Conservation (phyloP, 495 filamentous ascomycete species). For the Penicillium flavigenum region DNA sequence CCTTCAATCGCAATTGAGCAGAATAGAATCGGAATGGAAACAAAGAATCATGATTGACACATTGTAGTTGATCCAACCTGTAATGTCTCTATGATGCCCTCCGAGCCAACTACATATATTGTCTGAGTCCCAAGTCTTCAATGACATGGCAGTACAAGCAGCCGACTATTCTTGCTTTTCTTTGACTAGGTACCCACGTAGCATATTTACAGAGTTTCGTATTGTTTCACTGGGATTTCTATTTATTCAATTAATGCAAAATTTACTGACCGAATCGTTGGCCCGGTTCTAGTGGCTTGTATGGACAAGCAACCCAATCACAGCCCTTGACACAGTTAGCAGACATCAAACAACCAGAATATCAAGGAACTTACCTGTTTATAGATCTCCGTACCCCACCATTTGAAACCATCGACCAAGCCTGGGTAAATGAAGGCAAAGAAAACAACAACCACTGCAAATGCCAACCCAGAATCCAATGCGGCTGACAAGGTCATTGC, state of each 20-base stretch:
- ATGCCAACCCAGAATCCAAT: constrained; percentile 76
- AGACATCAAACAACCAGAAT: not conserved
- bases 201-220: not conserved
- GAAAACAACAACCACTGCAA: constrained; percentile 77
- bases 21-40: too few relatives aligned
- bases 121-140: not conserved
- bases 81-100: not conserved
- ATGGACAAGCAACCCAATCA: constrained; percentile 34
- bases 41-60: too few relatives aligned
- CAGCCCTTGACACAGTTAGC: constrained; percentile 20
- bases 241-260: not conserved
- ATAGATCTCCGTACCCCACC: constrained; percentile 35
- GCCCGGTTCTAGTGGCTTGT: constrained; percentile 25
- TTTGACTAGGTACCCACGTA: not conserved
- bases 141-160: not conserved
- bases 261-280: constrained; percentile 25
- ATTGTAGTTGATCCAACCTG: not conserved
- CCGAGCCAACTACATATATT: not conserved
- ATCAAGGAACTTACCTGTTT: constrained; percentile 20
- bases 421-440: constrained; percentile 53
- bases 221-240: not conserved
- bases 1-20: too few relatives aligned
- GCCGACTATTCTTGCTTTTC: not conserved
- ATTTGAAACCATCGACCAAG: constrained; percentile 28
- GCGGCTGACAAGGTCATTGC: constrained; percentile 83